Percentiles rank a stretch among this genome's conserved stretches.
Evolutionary conservation across 176 grass and related monocot genomes (phyloP).

Genomic region (Lolium perenne): DNA sequence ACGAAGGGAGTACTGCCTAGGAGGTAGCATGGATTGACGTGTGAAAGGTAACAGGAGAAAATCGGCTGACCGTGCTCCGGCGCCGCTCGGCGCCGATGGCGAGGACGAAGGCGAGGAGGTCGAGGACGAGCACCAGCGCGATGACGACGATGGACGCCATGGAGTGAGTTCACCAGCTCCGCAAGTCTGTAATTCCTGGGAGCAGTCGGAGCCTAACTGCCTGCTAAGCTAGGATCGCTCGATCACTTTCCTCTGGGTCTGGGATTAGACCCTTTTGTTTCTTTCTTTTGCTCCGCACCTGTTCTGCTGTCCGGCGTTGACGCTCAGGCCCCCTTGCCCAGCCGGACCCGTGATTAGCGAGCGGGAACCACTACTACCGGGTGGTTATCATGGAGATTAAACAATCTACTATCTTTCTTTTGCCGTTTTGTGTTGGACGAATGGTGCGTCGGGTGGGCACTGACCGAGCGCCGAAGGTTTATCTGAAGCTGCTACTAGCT

Average conservation of each 20-base stretch:
- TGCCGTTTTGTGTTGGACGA: neutral
- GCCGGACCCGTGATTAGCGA: neutral
- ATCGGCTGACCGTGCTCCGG: conserved; percentile 54
- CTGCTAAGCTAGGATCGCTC: neutral
- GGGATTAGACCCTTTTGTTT: neutral
- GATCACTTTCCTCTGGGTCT: neutral
- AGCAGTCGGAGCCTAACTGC: neutral
- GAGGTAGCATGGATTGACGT: no score
- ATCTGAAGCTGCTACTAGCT: no score
- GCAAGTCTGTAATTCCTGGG: neutral
- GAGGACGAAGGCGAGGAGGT: conserved; percentile 86
- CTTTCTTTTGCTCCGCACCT: no score
- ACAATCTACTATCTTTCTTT: neutral
- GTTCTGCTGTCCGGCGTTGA: neutral
- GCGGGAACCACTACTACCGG: no score
- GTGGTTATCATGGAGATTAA: neutral
- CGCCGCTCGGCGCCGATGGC: conserved; percentile 84
- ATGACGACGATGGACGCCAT: conserved; percentile 62
- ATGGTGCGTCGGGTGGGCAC: neutral
- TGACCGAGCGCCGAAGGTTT: no score
- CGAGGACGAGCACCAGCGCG: conserved; percentile 51
- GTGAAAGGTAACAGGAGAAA: no score
- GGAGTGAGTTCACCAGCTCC: neutral
- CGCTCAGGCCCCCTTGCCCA: neutral
- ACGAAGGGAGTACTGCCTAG: no score